A percentile compares a stretch with the other conserved stretches of the same genome.
Conservation (phyloP, 495 filamentous ascomycete species). For the Aspergillus sclerotiicarbonarius region DNA sequence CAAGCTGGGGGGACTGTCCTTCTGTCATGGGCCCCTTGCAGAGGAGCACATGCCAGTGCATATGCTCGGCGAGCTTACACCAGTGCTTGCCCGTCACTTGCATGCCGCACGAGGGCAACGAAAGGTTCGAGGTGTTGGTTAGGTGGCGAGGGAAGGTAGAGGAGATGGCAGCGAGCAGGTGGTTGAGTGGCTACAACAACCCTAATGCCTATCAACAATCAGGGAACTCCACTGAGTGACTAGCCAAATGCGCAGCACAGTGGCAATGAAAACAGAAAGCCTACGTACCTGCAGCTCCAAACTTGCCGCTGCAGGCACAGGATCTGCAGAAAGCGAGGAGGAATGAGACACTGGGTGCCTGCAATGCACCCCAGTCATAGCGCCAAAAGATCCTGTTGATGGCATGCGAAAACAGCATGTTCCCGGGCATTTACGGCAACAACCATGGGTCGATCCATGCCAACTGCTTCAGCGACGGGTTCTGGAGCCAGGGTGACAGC, state of each 20-base stretch:
- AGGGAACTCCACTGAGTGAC: too few relatives aligned
- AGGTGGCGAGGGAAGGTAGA: too few relatives aligned
- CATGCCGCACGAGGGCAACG: conserved; percentile 16
- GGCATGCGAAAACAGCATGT: not conserved
- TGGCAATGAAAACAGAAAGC: too few relatives aligned
- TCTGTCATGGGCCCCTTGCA: conserved; percentile 17
- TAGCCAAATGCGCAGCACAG: too few relatives aligned
- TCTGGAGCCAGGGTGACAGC: not conserved
- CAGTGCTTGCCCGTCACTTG: conserved; percentile 9
- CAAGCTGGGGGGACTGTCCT: too few relatives aligned
- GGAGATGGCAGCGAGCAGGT: too few relatives aligned
- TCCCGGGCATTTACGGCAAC: conserved; percentile 4
- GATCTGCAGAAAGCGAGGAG: conserved; percentile 14
- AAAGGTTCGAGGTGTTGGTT: not conserved
- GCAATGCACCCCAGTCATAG: conserved; percentile 1
- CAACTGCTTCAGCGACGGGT: conserved; percentile 12
- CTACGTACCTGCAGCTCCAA: too few relatives aligned
- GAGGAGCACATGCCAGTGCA: conserved; percentile 11
- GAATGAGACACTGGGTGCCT: conserved; percentile 16
- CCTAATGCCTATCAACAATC: too few relatives aligned
- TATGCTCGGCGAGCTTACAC: conserved; percentile 14
- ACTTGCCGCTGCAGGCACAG: not conserved
- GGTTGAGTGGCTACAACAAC: too few relatives aligned
- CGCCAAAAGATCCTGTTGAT: not conserved
- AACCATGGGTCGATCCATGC: conserved; percentile 31